Percentiles rank a stretch among this genome's conserved stretches.
Conservation (phyloP, 768 basidiomycete genomes). For the Brasilioporus rufonigricans region DNA sequence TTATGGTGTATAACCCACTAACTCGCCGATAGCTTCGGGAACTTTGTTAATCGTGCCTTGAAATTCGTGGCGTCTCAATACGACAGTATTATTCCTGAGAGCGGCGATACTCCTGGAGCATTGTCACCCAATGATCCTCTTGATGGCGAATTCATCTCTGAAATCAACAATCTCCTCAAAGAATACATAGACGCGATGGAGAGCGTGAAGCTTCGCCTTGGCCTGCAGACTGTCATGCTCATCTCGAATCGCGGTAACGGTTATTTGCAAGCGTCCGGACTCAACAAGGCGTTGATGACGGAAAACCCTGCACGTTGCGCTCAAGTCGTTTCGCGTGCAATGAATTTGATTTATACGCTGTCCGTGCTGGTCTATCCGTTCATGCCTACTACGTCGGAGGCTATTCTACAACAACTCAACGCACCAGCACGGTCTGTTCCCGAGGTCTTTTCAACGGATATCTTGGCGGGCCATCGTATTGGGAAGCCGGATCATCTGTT, state of each 20-base stretch:
- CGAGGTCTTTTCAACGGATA: conserved; percentile 68
- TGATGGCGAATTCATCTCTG: conserved; percentile 74
- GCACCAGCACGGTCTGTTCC: conserved; percentile 84
- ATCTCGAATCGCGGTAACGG: conserved; percentile 87
- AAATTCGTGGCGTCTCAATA: conserved; percentile 92
- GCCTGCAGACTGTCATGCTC: conserved; percentile 85
- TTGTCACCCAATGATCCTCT: conserved; percentile 62
- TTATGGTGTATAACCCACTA: not conserved
- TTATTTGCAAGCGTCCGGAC: conserved; percentile 90
- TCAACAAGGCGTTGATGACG: conserved; percentile 86
- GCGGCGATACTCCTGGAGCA: conserved; percentile 65
- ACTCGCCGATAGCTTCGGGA: conserved; percentile 69
- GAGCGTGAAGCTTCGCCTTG: conserved; percentile 81
- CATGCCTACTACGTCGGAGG: conserved; percentile 88
- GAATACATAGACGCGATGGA: conserved; percentile 90
- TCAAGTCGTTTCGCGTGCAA: conserved; percentile 82
- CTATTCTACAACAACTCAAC: conserved; percentile 84
- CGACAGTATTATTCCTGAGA: conserved; percentile 75
- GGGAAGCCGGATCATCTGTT: conserved; percentile 89
- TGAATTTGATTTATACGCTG: conserved; percentile 91
- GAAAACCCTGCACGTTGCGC: conserved; percentile 84
- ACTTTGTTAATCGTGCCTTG: conserved; percentile 92
- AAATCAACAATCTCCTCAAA: conserved; percentile 74
- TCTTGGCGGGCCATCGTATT: conserved; percentile 82
- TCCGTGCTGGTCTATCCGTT: conserved; percentile 88